Evolutionary conservation across 495 filamentous ascomycete genomes (phyloP).

Genomic region (Lasiosphaeria miniovina): DNA sequence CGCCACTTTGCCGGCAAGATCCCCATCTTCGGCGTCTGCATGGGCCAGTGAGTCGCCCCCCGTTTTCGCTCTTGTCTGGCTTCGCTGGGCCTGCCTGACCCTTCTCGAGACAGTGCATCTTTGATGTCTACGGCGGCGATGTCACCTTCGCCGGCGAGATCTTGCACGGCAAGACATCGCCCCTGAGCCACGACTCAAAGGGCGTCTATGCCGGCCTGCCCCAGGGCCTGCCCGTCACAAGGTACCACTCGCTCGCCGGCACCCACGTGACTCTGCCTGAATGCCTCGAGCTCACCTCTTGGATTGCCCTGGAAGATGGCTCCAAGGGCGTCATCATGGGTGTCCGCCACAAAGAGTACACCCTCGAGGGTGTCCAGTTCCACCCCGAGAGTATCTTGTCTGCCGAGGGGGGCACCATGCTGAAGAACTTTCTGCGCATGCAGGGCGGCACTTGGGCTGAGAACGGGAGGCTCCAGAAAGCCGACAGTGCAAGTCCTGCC

Average conservation of each 20-base stretch:
- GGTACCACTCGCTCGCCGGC: slow-evolving; percentile 95
- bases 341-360: slow-evolving; percentile 83
- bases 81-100: background rate
- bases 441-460: slow-evolving; percentile 87
- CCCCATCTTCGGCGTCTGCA: slow-evolving; percentile 94
- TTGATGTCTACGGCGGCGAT: slow-evolving; percentile 82
- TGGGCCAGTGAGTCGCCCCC: slow-evolving; percentile 72
- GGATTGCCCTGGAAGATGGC: slow-evolving; percentile 64
- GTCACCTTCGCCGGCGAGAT: slow-evolving; percentile 95
- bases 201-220: slow-evolving; percentile 79
- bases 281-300: slow-evolving; percentile 88
- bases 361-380: slow-evolving; percentile 93
- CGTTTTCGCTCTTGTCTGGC: background rate
- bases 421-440: slow-evolving; percentile 86
- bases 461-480: slow-evolving; percentile 56
- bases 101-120: slow-evolving; percentile 76
- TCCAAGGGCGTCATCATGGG: slow-evolving; percentile 90
- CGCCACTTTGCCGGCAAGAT: slow-evolving; percentile 92
- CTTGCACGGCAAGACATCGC: slow-evolving; percentile 93
- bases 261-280: slow-evolving; percentile 85
- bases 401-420: slow-evolving; percentile 80
- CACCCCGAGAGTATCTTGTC: slow-evolving; percentile 97
- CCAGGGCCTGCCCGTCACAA: slow-evolving; percentile 78
- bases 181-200: slow-evolving; percentile 79
- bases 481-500: slow-evolving; percentile 21